phyloP scores from a whole-genome alignment of 148 eudicot species.

The Beta vulgaris region DNA sequence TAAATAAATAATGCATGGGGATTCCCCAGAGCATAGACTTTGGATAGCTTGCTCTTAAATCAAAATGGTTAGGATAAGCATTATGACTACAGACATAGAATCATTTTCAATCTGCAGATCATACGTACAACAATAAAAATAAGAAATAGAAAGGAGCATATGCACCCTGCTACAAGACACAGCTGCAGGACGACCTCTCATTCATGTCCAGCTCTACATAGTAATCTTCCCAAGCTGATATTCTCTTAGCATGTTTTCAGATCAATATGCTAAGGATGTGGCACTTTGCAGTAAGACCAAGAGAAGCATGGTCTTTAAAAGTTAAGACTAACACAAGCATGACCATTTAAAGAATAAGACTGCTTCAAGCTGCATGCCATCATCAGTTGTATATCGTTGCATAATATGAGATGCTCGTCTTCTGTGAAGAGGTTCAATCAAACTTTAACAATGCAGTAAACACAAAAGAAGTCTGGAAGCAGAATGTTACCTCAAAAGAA shows the following conservation, averaged over 20 bases:
- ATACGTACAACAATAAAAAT: not conserved
- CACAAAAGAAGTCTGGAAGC: not conserved
- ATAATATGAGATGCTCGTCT: not conserved
- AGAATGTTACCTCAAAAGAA: conserved; percentile 27
- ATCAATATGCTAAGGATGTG: not conserved
- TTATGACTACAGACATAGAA: too few relatives aligned
- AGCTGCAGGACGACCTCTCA: not conserved
- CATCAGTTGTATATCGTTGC: not conserved
- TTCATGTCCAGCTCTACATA: not conserved
- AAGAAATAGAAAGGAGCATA: not conserved
- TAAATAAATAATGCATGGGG: too few relatives aligned
- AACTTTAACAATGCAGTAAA: not conserved
- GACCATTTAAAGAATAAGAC: not conserved
- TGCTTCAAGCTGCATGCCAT: not conserved
- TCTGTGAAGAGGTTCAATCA: not conserved
- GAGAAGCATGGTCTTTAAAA: too few relatives aligned
- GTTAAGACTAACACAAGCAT: not conserved
- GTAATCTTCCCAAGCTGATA: not conserved
- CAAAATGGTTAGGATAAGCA: too few relatives aligned
- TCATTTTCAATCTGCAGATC: not conserved
- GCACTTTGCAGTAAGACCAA: too few relatives aligned
- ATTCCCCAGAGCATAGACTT: too few relatives aligned
- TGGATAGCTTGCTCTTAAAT: too few relatives aligned
- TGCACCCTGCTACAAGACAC: not conserved
- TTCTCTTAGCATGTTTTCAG: not conserved